Conservation (phyloP, 805 yeast species). For the Starmera pachycereana region DNA sequence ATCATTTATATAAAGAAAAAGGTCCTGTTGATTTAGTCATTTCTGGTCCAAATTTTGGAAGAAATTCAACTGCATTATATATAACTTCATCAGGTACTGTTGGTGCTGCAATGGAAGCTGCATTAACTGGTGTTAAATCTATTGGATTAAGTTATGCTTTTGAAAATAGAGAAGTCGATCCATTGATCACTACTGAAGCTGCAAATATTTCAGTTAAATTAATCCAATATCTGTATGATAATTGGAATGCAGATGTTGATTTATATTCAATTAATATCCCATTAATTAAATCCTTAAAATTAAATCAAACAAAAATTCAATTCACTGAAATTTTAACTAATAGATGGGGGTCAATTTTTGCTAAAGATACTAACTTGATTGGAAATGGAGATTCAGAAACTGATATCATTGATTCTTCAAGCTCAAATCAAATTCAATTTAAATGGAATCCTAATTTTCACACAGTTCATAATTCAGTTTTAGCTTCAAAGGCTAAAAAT, state of each 20-base stretch:
- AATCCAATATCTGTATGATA: slow-evolving; percentile 43
- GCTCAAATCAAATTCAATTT: slow-evolving; percentile 38
- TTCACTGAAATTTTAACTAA: slow-evolving; percentile 79
- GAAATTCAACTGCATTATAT: slow-evolving; percentile 83
- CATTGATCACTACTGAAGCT: slow-evolving; percentile 47
- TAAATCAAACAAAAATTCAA: slow-evolving; percentile 47
- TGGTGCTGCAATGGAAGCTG: slow-evolving; percentile 95
- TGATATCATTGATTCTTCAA: slow-evolving; percentile 41
- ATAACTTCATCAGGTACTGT: slow-evolving; percentile 90
- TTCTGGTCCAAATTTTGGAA: slow-evolving; percentile 94
- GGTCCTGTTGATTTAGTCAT: slow-evolving; percentile 75
- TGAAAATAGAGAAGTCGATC: slow-evolving; percentile 38
- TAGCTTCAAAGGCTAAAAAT: slow-evolving; percentile 21
- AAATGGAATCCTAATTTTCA: slow-evolving; percentile 81
- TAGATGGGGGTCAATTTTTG: slow-evolving; percentile 64
- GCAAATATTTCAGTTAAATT: slow-evolving; percentile 56
- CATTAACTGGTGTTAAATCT: slow-evolving; percentile 50
- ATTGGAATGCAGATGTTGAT: slow-evolving; percentile 55
- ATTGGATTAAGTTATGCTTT: slow-evolving; percentile 87
- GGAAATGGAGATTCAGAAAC: slow-evolving; percentile 8
- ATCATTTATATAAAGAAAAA: slow-evolving; percentile 46
- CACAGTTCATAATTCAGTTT: slow-evolving; percentile 46
- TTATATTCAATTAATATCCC: slow-evolving; percentile 83
- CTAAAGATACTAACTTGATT: slow-evolving; percentile 9
- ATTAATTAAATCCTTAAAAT: slow-evolving; percentile 39